Conservation (phyloP, 768 basidiomycete genomes). For the Tylopilus vinaceipallidus region DNA sequence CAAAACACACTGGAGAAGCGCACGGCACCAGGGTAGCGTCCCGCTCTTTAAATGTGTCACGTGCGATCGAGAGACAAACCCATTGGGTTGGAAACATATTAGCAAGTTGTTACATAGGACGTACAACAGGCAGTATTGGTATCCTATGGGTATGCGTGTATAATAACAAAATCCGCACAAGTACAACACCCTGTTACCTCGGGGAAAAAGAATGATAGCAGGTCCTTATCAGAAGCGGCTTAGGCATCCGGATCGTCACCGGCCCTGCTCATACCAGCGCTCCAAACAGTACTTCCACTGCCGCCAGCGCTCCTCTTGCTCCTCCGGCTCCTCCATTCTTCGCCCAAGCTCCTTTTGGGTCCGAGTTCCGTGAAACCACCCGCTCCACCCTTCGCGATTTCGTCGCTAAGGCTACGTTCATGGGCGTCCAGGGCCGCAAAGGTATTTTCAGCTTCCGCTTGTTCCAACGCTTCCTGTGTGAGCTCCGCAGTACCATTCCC, state of each 20-base stretch:
- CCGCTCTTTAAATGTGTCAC: neutral
- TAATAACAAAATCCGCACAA: constrained; percentile 17
- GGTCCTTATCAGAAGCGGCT: constrained; percentile 1
- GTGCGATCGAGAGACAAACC: neutral
- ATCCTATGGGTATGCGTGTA: constrained; percentile 22
- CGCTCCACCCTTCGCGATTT: constrained; percentile 69
- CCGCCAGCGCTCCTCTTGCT: constrained; percentile 52
- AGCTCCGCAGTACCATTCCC: constrained; percentile 40
- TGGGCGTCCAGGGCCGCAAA: constrained; percentile 78
- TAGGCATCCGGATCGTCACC: constrained; percentile 45
- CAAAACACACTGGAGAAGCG: constrained; percentile 72
- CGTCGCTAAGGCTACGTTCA: constrained; percentile 67
- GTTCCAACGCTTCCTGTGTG: constrained; percentile 75
- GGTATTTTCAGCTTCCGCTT: constrained; percentile 72
- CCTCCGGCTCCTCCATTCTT: constrained; percentile 57
- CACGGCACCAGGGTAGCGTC: constrained; percentile 11
- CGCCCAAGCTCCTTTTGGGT: constrained; percentile 40
- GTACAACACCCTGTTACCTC: constrained; percentile 10
- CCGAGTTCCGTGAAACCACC: constrained; percentile 81
- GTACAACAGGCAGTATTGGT: constrained; percentile 17
- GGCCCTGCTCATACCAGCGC: constrained; percentile 74
- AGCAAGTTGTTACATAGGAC: constrained; percentile 21
- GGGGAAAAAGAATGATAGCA: neutral
- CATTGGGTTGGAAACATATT: constrained; percentile 10
- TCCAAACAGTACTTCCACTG: constrained; percentile 82